Evolutionary conservation across 331 rosid species (phyloP).

Genomic region (Acacia pycnantha): DNA sequence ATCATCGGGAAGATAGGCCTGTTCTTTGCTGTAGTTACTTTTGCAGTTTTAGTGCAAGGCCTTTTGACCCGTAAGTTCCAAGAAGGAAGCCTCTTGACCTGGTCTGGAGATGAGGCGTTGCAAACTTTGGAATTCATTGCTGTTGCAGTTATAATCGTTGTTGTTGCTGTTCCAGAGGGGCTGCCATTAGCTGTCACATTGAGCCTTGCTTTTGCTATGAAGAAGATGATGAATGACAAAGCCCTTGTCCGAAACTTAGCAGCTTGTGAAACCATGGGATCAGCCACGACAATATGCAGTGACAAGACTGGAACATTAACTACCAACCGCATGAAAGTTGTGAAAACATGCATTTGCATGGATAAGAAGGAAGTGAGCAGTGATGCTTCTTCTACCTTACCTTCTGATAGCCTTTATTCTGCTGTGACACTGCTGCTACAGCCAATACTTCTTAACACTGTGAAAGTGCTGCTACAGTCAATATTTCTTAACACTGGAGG

Average conservation of each 20-base stretch:
- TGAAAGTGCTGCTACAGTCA: conserved; percentile 66
- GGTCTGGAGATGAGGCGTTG: conserved; percentile 87
- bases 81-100: conserved; percentile 63
- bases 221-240: conserved; percentile 97
- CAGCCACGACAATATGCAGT: conserved; percentile 90
- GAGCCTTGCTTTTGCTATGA: conserved; percentile 98
- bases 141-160: conserved; percentile 86
- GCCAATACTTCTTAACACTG: conserved; percentile 71
- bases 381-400: conserved; percentile 46
- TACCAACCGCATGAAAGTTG: conserved; percentile 93
- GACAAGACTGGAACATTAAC: conserved; percentile 97
- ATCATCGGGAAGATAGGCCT: conserved; percentile 91
- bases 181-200: conserved; percentile 90
- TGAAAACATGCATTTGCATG: conserved; percentile 88
- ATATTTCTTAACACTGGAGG: conserved; percentile 91
- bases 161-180: conserved; percentile 97
- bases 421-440: conserved; percentile 56
- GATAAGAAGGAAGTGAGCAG: conserved; percentile 52
- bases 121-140: conserved; percentile 83
- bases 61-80: conserved; percentile 55
- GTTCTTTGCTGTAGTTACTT: conserved; percentile 79
- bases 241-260: conserved; percentile 95
- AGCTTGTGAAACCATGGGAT: conserved; percentile 98
- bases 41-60: conserved; percentile 82
- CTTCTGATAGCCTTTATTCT: conserved; percentile 63